Conservation (phyloP, 306 rosid species). For the Vachellia collinsii region DNA sequence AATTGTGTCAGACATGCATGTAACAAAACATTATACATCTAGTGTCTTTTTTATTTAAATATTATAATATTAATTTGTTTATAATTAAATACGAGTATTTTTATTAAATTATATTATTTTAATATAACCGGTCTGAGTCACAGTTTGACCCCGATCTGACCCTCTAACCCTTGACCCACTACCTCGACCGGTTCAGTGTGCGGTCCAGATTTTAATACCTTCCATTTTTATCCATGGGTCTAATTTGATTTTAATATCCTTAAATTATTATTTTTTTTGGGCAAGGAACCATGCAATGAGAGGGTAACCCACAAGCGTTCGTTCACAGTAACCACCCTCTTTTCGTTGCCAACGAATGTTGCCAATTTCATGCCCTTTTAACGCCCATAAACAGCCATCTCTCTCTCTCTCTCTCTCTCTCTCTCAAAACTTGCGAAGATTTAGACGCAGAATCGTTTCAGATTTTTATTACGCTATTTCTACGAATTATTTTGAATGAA, state of each 20-base stretch:
- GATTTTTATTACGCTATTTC: too few relatives aligned
- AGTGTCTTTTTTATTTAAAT: too few relatives aligned
- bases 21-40: too few relatives aligned
- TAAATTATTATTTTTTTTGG: neutral
- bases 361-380: neutral
- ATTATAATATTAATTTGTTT: too few relatives aligned
- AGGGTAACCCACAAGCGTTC: neutral
- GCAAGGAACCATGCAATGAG: neutral
- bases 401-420: neutral
- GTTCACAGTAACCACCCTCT: neutral
- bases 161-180: too few relatives aligned
- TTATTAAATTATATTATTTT: too few relatives aligned
- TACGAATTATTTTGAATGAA: neutral
- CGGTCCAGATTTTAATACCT: too few relatives aligned
- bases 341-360: neutral
- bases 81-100: too few relatives aligned
- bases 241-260: neutral
- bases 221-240: neutral
- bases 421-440: neutral
- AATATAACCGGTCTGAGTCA: too few relatives aligned
- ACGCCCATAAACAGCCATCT: neutral
- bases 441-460: neutral
- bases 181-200: too few relatives aligned
- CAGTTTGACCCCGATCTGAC: too few relatives aligned
- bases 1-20: too few relatives aligned